Base-by-base conservation (phyloP, 441 rosid species). In the Populus tomentosa region DNA sequence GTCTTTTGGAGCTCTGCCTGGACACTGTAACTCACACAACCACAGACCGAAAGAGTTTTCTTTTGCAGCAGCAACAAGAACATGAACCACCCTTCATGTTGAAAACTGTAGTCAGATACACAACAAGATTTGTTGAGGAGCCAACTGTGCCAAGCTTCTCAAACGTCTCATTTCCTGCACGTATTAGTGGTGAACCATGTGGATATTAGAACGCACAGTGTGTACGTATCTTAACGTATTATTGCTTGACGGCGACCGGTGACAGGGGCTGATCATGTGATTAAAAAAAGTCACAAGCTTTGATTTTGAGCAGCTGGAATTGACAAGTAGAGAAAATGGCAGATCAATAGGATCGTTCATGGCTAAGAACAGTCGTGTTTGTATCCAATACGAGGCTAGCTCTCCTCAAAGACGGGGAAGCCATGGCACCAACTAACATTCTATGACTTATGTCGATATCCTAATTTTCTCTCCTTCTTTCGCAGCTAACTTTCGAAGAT, bases 131-230 rank as follows among this genome's bases (percentile, higher is more conserved):
- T 3, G 85, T 3, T 2, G 62, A 26, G 1, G 90, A 79, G 4
- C 90, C 88, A 3, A 84, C 4, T 0, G 86, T 82, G 5, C 90
- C 90, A 23, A 87, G 84, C 84, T 85, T 87, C 85, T 87, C 90
- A 69, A 87, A 87, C 1, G 86, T 79, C 74, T 86, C 88, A 75
- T 86, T 87, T 32, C 88, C 88, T 86, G 81, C 40, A 77, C 14
- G 4, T 10, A 53, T 42, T 30, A 30, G 32, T 30, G 46, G 46
- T 38, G 46, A 38, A 38, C 42, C 42, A 3, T 1, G 42, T 38
- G 42, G 10, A 38, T 38, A 38, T 38, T 38, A 38, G 42, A 38
- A 38, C 2, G 42, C 42, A 38, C 42, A 13, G 13, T 38, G 46
- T 10, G 46, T 9, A 38, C 13, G 46, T 11, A 38, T 38, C 13